These are phyloP conservation scores for Candida vaughaniae DNA, from an alignment of 805 yeast species.

Conservation along the genomic window DNA sequence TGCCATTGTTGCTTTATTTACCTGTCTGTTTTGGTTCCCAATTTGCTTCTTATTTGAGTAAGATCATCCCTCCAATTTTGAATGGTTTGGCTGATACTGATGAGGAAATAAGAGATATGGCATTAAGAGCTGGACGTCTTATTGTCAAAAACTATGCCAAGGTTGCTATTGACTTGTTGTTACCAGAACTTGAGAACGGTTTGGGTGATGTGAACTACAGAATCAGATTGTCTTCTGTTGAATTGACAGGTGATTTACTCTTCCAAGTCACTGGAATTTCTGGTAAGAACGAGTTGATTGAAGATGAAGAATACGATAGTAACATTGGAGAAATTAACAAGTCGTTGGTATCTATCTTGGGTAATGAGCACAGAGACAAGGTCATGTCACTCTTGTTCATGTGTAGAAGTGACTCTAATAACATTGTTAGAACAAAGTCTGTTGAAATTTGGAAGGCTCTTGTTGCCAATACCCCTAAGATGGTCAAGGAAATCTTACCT, in stretches of 20 bases:
- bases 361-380: constrained; percentile 84
- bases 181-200: constrained; percentile 93
- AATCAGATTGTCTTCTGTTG: constrained; percentile 90
- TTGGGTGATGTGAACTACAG: constrained; percentile 78
- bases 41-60: constrained; percentile 83
- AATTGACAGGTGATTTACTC: constrained; percentile 89
- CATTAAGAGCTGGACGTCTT: constrained; percentile 89
- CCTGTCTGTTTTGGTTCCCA: constrained; percentile 94
- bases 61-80: constrained; percentile 88
- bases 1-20: constrained; percentile 83
- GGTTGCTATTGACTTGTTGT: constrained; percentile 85
- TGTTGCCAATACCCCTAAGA: constrained; percentile 93
- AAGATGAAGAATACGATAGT: constrained; percentile 43
- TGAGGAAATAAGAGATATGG: constrained; percentile 83
- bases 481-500: constrained; percentile 89
- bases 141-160: constrained; percentile 89
- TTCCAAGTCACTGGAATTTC: constrained; percentile 92
- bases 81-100: constrained; percentile 87
- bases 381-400: constrained; percentile 83
- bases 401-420: constrained; percentile 89
- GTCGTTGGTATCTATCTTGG: constrained; percentile 74
- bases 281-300: constrained; percentile 68
- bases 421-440: constrained; percentile 83
- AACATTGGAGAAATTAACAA: constrained; percentile 53
- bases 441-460: constrained; percentile 95